phyloP scores from a whole-genome alignment of 805 yeast genomes.

The Ogataea kodamae region DNA sequence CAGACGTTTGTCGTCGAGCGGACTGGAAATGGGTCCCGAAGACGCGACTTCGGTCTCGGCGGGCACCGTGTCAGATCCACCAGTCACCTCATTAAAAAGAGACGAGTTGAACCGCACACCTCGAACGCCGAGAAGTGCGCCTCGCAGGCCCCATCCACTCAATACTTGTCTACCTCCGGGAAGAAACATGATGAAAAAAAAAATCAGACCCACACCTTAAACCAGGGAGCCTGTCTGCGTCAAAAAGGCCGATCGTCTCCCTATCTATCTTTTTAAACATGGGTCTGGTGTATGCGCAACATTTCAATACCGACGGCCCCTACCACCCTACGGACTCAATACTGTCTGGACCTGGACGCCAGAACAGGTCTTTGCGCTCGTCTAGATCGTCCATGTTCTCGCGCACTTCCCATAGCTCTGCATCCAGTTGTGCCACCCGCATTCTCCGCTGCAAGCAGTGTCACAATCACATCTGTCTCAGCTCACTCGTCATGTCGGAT shows the following conservation, averaged over 20 bases:
- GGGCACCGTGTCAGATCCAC: not conserved
- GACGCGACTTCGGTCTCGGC: not conserved
- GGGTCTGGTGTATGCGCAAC: conserved; percentile 32
- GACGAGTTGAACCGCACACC: conserved; percentile 15
- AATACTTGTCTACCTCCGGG: not conserved
- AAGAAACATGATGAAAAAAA: conserved; percentile 1
- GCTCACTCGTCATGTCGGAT: conserved; percentile 30
- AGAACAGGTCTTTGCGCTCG: conserved; percentile 8
- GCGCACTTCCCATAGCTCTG: conserved; percentile 9
- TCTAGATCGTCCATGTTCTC: conserved; percentile 15
- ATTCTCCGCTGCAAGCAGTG: conserved; percentile 32
- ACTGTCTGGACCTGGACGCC: conserved; percentile 8
- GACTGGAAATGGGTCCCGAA: conserved; percentile 24
- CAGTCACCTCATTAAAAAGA: conserved; percentile 26
- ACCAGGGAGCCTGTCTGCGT: too few species aligned
- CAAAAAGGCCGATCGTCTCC: conserved; percentile 11
- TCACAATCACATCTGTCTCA: conserved; percentile 33
- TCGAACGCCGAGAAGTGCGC: conserved; percentile 1
- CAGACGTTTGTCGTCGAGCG: conserved; percentile 31
- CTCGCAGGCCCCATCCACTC: too few species aligned
- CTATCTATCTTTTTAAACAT: conserved; percentile 15
- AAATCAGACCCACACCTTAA: not conserved
- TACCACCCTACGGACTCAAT: not conserved
- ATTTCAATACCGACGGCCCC: conserved; percentile 30
- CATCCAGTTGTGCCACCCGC: conserved; percentile 7